A percentile compares a stretch with the other conserved stretches of the same genome.
These are phyloP conservation scores for Rhodotorula sp. DNA, from an alignment of 1,284 basidiomycete genomes.

Conservation along the genomic window DNA sequence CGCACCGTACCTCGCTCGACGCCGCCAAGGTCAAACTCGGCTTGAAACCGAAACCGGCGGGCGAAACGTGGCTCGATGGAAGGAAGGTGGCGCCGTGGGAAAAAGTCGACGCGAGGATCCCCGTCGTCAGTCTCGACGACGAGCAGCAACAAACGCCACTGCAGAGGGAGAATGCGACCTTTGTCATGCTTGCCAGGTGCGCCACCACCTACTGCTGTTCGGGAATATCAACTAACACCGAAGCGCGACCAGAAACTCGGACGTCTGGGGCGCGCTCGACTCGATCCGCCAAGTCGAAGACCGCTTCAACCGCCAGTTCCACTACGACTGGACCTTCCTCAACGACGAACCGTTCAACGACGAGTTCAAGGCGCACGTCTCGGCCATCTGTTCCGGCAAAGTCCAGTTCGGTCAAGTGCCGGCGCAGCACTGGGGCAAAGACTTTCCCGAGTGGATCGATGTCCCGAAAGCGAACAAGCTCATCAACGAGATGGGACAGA, in stretches of 20 bases:
- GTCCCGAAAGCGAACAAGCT: slow-evolving; percentile 62
- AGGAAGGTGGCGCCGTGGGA: slow-evolving; percentile 9
- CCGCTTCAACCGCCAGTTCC: slow-evolving; percentile 47
- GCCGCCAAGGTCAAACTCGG: slow-evolving; percentile 6
- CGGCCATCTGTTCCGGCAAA: slow-evolving; percentile 44
- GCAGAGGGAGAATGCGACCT: slow-evolving; percentile 18
- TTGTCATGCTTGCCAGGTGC: slow-evolving; percentile 44
- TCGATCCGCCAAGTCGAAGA: slow-evolving; percentile 41
- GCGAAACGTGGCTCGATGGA: slow-evolving; percentile 12
- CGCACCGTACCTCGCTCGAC: slow-evolving; percentile 14
- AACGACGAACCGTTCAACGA: slow-evolving; percentile 50
- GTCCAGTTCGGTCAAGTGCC: slow-evolving; percentile 74
- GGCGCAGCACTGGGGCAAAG: slow-evolving; percentile 73
- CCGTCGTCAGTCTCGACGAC: not conserved
- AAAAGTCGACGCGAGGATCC: not conserved
- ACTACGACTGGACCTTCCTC: slow-evolving; percentile 52
- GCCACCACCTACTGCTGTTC: not conserved
- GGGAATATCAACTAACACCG: not conserved
- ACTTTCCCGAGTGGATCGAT: slow-evolving; percentile 59
- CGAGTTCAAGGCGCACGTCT: slow-evolving; percentile 48
- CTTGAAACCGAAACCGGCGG: not conserved
- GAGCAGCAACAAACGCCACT: not conserved
- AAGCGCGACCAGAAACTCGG: slow-evolving; percentile 41
- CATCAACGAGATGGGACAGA: slow-evolving; percentile 59
- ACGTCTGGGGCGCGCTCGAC: slow-evolving; percentile 45